A percentile compares a stretch with the other conserved stretches of the same genome.
Evolutionary conservation across 164 flowering plant genomes (phyloP).

Genomic region (Paratinospora sagittata): DNA sequence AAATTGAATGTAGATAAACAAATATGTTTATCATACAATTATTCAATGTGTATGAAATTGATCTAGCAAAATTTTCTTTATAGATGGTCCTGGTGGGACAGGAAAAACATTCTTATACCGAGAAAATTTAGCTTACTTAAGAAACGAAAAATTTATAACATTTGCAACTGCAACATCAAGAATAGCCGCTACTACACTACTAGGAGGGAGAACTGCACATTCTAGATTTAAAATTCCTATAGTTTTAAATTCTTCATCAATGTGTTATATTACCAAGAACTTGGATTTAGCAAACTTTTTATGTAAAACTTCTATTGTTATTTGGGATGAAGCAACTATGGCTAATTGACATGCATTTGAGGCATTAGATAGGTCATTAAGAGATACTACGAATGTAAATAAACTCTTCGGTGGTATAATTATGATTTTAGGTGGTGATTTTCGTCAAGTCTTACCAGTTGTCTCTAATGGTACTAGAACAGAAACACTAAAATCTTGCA

Average conservation of each 20-base stretch:
- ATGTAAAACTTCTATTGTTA: too few species aligned
- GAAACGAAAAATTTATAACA: slow-evolving; percentile 7
- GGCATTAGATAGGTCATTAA: background rate
- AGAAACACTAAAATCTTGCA: background rate
- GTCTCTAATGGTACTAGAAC: background rate
- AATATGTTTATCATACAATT: background rate
- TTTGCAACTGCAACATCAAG: slow-evolving; percentile 18
- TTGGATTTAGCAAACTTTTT: too few species aligned
- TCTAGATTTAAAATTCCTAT: slow-evolving; percentile 21
- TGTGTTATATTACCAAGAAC: too few species aligned
- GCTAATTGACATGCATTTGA: slow-evolving; percentile 2
- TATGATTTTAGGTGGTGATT: too few species aligned
- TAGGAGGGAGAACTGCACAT: slow-evolving; percentile 25
- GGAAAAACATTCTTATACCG: slow-evolving; percentile 20
- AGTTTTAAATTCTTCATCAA: too few species aligned
- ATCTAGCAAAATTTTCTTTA: slow-evolving; percentile 2
- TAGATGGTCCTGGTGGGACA: slow-evolving; percentile 23
- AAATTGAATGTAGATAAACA: background rate
- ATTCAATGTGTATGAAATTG: background rate
- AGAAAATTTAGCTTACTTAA: slow-evolving; percentile 10
- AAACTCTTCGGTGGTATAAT: too few species aligned
- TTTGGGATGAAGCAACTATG: too few species aligned
- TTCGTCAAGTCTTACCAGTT: too few species aligned
- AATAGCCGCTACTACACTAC: slow-evolving; percentile 13
- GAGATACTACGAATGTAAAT: background rate